A percentile compares a stretch with the other conserved stretches of the same genome.
These are phyloP conservation scores for Aphelidium insulamus DNA, from an alignment of 371 early-diverging fungal genomes.

Conservation along the genomic window DNA sequence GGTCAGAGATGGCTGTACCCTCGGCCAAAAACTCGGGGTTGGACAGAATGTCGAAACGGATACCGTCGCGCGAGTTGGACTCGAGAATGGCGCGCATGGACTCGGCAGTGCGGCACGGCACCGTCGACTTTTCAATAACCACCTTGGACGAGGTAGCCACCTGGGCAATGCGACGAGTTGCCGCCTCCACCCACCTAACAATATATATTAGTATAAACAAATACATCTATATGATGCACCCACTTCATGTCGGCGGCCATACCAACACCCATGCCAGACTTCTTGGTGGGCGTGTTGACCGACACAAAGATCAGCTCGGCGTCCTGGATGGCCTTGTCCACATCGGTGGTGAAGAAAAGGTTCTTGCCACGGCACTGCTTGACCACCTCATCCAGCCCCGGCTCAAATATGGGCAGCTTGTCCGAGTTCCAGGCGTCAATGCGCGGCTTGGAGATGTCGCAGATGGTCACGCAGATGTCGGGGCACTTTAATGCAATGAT, in stretches of 20 bases:
- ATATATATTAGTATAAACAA: constrained; percentile 1
- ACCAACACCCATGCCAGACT: constrained; percentile 52
- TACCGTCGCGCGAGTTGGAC: constrained; percentile 42
- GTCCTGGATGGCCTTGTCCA: constrained; percentile 42
- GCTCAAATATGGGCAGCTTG: constrained; percentile 69
- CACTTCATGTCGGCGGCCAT: constrained; percentile 66
- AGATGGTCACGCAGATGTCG: constrained; percentile 68
- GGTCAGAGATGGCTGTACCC: constrained; percentile 71
- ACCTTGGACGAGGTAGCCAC: constrained; percentile 63
- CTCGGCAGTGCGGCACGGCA: constrained; percentile 83
- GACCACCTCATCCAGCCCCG: constrained; percentile 67
- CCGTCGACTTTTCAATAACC: constrained; percentile 85
- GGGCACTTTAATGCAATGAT: constrained; percentile 80
- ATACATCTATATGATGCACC: constrained; percentile 15
- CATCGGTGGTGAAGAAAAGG: constrained; percentile 61
- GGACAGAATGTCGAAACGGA: constrained; percentile 68
- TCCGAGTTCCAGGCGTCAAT: constrained; percentile 78
- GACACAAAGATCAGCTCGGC: constrained; percentile 73
- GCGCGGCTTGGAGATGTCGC: constrained; percentile 46
- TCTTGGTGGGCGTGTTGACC: constrained; percentile 74
- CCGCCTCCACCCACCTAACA: constrained; percentile 51
- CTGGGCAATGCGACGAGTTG: constrained; percentile 69
- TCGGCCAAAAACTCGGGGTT: constrained; percentile 95
- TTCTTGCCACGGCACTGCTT: constrained; percentile 43
- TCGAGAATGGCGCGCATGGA: constrained; percentile 68